phyloP scores from a whole-genome alignment of 495 filamentous ascomycete genomes.

The Hypoxylon lienhwacheense region DNA sequence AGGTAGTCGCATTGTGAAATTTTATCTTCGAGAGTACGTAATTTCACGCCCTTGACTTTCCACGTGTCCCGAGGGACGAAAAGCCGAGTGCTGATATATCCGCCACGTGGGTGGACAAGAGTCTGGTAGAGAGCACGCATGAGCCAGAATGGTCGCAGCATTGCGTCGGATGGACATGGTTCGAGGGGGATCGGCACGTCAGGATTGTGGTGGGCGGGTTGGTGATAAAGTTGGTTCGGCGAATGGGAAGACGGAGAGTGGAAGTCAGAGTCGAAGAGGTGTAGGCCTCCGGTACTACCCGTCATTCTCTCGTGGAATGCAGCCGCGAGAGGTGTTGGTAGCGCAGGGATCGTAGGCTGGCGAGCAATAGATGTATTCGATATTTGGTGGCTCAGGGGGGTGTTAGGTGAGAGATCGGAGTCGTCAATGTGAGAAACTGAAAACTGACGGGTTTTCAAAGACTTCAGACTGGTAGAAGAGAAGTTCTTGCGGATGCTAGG shows the following conservation, averaged over 20 bases:
- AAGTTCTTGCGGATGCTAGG: slow-evolving; percentile 72
- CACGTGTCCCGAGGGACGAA: slow-evolving; percentile 93
- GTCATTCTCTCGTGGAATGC: slow-evolving; percentile 56
- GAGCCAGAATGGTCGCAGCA: slow-evolving; percentile 93
- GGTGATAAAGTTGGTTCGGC: slow-evolving; percentile 56
- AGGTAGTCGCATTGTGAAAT: slow-evolving; percentile 90
- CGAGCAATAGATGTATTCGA: slow-evolving; percentile 53
- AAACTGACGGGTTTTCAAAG: slow-evolving; percentile 70
- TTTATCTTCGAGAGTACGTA: slow-evolving; percentile 90
- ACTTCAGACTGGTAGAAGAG: slow-evolving; percentile 74
- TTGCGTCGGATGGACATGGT: slow-evolving; percentile 82
- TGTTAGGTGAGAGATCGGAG: slow-evolving; percentile 69
- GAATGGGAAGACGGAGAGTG: slow-evolving; percentile 71
- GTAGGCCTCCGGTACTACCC: slow-evolving; percentile 65
- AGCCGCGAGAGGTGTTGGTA: slow-evolving; percentile 68
- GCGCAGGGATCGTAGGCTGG: slow-evolving; percentile 55
- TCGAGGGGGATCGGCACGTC: slow-evolving; percentile 76
- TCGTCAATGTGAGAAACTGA: slow-evolving; percentile 74
- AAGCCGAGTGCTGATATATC: slow-evolving; percentile 85
- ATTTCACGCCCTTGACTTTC: slow-evolving; percentile 89
- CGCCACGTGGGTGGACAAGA: slow-evolving; percentile 84
- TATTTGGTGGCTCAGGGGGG: slow-evolving; percentile 69
- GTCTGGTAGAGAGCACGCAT: slow-evolving; percentile 94
- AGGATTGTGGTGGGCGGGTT: slow-evolving; percentile 28
- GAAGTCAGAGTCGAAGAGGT: slow-evolving; percentile 84